Base-by-base conservation (phyloP, 768 basidiomycete genomes). In the Pisolithus albus region DNA sequence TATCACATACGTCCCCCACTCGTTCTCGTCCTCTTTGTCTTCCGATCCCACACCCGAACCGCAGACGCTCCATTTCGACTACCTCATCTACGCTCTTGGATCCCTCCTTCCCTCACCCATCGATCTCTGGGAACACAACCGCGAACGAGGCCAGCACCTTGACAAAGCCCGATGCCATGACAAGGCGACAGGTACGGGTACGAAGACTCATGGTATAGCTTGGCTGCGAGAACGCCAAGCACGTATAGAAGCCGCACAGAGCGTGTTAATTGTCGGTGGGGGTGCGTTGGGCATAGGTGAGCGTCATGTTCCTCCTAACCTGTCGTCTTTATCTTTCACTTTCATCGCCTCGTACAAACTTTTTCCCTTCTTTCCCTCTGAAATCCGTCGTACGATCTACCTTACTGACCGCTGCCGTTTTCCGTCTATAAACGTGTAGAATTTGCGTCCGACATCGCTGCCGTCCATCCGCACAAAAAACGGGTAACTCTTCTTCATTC, bases 231-330 rank as follows among this genome's bases (percentile, higher is more conserved):
- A 67, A n/a, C 72, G 74, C 50, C 84, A 85, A 58, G 61, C 62
- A 30, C 63, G 68, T 4, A 71, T 88, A 46, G 66, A 75, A 48
- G 64, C 61, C 2, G 74, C 82, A 0, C 66, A 63, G 1, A 77
- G 73, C 39, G 72, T 88, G 4, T 73, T 87, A 7, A 75, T 88
- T 13, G 76, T 87, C 2, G 86, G 87, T 2, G 86, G 83, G 10
- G 86, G 87, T 0, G 83, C 86, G 1, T 75, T 88, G 8, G 86
- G 86, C 3, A 79, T 88, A 24, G 83, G 83, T 85, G 61, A 57
- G 81, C 73, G 24, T 41, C 23, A 39, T 39, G 11, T 8, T 13
- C 11, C 21, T 41, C 8, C 18, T 41, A 13, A 2, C 40, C 40
- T 18, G 40, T 21, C 4, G n/a, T 21, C 21, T 41, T 21, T 41